Conservation (phyloP, 345 rosid species). For the Noccaea caerulescens region DNA sequence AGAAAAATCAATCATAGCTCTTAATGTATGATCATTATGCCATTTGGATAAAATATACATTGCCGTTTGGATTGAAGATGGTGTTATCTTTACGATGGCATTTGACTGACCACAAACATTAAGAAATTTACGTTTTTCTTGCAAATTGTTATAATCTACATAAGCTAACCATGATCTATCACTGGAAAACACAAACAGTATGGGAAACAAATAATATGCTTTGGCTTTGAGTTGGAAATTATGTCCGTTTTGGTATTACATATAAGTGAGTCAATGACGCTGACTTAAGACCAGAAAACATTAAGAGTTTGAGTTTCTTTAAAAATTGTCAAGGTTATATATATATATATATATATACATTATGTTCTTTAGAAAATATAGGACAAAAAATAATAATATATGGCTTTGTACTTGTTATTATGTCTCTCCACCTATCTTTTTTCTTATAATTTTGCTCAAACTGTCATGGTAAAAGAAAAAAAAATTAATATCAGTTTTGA, state of each 20-base stretch:
- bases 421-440: neutral
- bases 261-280: neutral
- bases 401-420: constrained; percentile 12
- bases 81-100: too few relatives aligned
- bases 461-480: constrained; percentile 1
- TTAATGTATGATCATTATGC: too few relatives aligned
- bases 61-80: too few relatives aligned
- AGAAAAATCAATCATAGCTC: too few relatives aligned
- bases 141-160: too few relatives aligned
- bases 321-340: neutral
- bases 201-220: neutral
- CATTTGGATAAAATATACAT: too few relatives aligned
- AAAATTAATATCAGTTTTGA: too few relatives aligned
- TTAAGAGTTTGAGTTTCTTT: neutral
- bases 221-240: neutral
- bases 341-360: neutral
- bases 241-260: neutral
- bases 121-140: too few relatives aligned
- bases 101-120: too few relatives aligned
- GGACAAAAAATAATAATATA: constrained; percentile 3
- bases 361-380: neutral
- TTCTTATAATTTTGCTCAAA: constrained; percentile 7
- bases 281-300: neutral
- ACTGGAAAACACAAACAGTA: too few relatives aligned
- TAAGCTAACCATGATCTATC: too few relatives aligned